These are phyloP conservation scores for Leucosporidium scottii DNA, from an alignment of 768 basidiomycete species.

Conservation along the genomic window DNA sequence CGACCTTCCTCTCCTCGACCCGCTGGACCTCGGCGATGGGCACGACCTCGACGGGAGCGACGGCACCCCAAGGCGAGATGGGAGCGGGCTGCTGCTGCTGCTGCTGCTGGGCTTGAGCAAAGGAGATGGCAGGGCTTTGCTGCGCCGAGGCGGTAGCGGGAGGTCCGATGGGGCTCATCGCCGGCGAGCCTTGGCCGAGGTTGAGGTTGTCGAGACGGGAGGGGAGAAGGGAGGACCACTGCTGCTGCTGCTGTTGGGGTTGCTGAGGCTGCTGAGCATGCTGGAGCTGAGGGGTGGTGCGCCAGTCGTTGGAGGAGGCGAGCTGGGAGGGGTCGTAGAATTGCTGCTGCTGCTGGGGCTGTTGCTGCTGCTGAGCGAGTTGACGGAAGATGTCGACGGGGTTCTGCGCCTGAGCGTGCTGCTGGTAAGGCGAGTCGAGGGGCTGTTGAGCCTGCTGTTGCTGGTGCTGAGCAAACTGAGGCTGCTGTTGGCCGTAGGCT, in stretches of 20 bases:
- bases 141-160: background rate
- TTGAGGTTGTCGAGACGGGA: background rate
- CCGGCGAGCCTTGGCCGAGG: background rate
- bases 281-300: no score
- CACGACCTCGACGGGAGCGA: no score
- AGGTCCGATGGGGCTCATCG: background rate
- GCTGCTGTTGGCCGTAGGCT: background rate
- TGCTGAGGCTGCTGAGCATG: no score
- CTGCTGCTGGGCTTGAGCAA: no score
- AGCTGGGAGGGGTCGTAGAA: background rate
- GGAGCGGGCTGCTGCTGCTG: no score
- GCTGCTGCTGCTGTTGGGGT: no score
- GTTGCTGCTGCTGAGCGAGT: background rate
- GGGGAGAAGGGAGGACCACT: no score
- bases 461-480: constrained; percentile 5
- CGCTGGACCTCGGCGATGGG: background rate
- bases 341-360: background rate
- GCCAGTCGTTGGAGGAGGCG: background rate
- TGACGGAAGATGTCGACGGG: background rate
- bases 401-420: background rate
- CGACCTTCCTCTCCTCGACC: constrained; percentile 8
- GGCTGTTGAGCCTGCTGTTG: no score
- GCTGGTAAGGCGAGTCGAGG: no score
- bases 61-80: no score
- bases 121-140: background rate